Base-by-base conservation (phyloP, 257 asterid genomes). In the Solanum okadae region DNA sequence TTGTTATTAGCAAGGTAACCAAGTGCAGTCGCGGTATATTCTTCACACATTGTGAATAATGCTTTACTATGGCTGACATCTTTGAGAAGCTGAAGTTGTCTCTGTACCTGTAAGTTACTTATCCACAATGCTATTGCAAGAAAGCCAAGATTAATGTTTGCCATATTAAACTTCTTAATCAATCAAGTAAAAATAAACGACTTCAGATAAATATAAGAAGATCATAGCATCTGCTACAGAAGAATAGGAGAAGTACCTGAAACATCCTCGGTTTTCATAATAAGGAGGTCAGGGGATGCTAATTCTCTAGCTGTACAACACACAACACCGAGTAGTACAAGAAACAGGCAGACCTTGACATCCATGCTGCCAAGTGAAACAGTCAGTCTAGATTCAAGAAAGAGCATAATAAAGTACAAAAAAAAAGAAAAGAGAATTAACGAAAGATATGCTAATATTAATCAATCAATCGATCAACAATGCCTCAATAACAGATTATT, bases 11-110 rank as follows among this genome's bases (percentile, higher is more conserved):
- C 49, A 49, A 97, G 93, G 92, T 95, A 97, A 77, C 40, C 46
- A 87, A 97, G 94, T 89, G 99, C 98, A 67, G 94, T 90, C 33
- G 92, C 49, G 59, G 96, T 90, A 90, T 91, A 94, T 87, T 96
- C 91, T 92, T 94, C 96, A 91, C 99, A 97, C 87, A 93, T 34
- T 38, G 89, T 38, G 89, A 98, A 95, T 63, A 96, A 86, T 63
- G 90, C 87, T 40, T 92, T 90, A 31, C 92, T 88, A 90, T 88
- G 87, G 86, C 88, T 84, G 86, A 89, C 89, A 86, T 78, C 93
- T 88, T 88, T 72, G 31, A 91, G 90, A 34, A 76, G 85, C 88
- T 90, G 94, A 88, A 86, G 87, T 88, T 91, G 93, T 73, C 88
- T 89, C 86, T 85, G 91, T 52, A 90, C 37, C 71, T 86, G 90